A percentile compares a stretch with the other conserved stretches of the same genome.
Conservation (phyloP, 345 rosid genomes). For the Eucalyptus shirleyi region DNA sequence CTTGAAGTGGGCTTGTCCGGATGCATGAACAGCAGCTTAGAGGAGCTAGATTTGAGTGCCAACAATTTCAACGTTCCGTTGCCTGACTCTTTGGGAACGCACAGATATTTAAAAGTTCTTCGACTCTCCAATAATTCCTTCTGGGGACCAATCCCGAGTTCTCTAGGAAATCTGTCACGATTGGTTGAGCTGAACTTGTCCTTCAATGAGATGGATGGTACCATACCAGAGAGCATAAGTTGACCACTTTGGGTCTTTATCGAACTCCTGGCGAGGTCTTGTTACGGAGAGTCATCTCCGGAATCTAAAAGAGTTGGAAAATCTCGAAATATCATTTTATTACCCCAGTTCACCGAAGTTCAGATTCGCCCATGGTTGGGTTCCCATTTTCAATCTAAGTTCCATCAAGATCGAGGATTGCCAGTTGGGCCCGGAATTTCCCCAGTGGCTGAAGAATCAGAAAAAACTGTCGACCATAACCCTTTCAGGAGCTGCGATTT, state of each 20-base stretch:
- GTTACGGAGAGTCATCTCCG: not conserved
- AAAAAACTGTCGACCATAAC: not conserved
- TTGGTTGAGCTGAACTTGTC: not conserved
- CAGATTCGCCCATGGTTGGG: not conserved
- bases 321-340: not conserved
- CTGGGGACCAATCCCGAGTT: constrained; percentile 4
- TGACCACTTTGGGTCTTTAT: not conserved
- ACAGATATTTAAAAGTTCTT: not conserved
- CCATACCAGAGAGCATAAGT: constrained; percentile 5
- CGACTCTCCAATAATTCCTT: not conserved
- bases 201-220: constrained; percentile 2
- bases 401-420: not conserved
- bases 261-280: constrained; percentile 6
- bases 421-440: constrained; percentile 6
- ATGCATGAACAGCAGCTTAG: not conserved
- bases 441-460: constrained; percentile 11
- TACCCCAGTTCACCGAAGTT: not conserved
- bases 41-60: not conserved
- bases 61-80: not conserved
- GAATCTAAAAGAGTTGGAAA: not conserved
- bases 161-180: constrained; percentile 1
- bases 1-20: not conserved
- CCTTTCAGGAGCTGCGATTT: not conserved
- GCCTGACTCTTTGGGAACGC: not conserved
- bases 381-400: not conserved